Base-by-base conservation (phyloP, 2,329 filamentous ascomycete species). In the Stachybotrys elegans region DNA sequence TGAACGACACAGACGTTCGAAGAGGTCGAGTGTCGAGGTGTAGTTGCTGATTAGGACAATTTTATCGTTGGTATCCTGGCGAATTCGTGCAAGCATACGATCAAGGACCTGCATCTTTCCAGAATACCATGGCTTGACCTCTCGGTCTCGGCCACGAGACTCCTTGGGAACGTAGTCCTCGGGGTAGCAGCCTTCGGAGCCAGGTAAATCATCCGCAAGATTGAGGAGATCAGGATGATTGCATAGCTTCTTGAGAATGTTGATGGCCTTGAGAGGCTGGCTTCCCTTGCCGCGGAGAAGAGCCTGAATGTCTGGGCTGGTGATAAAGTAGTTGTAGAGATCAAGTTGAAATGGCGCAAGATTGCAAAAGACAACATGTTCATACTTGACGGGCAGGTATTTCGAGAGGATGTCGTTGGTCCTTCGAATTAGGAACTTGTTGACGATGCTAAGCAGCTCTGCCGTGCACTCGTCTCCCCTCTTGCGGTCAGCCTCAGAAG, bases 1-100 rank as follows among this genome's bases (percentile, higher is more conserved):
- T 45, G 81, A 78, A 34, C 92, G 88, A 61, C 93, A 98, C 8
- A 98, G 78, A 49, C 83, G 84, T 54, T 95, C 91, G 59, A 98
- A 97, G 4, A 98, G 76, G 63, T 98, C 93, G 4, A 98, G 78
- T 0, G 93, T 98, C 56, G 93, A 87, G 0, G 93, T 98, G 67
- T 97, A 98, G 61, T 98, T 98, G 66, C 89, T 95, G 65, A 98
- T 98, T 45, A 98, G 79, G 12, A 98, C 93, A 57, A 98, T 98
- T 67, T 98, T 98, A 76, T 98, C 93, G 57, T 95, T 96, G 1
- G 93, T 97, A 57, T 97, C 92, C 56, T 91, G 84, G 14, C 89
- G 88, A 54, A 98, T 98, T 22, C 92, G 86, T 25, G 91, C 89
- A 40, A 98, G 80, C 94, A 98, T 98, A 45, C 91, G 84, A 60